Conservation (phyloP, 2,329 filamentous ascomycete species). For the Mycosphaerelloides madeirae region DNA sequence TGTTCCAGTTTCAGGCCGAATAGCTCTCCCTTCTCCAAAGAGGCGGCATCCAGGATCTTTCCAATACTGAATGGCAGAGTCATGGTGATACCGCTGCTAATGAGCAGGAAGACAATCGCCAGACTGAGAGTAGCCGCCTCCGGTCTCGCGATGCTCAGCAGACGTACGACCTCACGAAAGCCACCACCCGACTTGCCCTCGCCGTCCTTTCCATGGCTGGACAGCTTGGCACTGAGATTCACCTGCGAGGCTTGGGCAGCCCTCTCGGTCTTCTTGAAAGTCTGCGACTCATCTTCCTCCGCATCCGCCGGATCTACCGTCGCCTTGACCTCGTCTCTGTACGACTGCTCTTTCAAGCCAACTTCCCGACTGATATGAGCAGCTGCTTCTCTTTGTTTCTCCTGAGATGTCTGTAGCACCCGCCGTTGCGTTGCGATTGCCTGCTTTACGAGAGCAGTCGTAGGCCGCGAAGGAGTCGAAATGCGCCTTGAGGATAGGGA, state of each 20-base stretch:
- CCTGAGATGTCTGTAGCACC: constrained; percentile 18
- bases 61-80: constrained; percentile 95
- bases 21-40: constrained; percentile 64
- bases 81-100: constrained; percentile 92
- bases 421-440: constrained; percentile 10
- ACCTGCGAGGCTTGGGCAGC: constrained; percentile 82
- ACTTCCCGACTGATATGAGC: constrained; percentile 6
- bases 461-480: constrained; percentile 8
- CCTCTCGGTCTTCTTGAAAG: constrained; percentile 72
- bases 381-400: constrained; percentile 12
- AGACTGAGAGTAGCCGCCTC: constrained; percentile 73
- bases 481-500: constrained; percentile 13
- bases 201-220: constrained; percentile 63
- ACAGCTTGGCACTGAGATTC: constrained; percentile 81
- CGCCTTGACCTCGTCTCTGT: constrained; percentile 17
- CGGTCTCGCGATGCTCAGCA: constrained; percentile 83
- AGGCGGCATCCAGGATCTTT: constrained; percentile 88
- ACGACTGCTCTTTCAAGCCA: constrained; percentile 13
- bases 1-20: constrained; percentile 81
- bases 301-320: constrained; percentile 30
- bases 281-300: constrained; percentile 52
- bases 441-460: constrained; percentile 7
- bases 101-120: constrained; percentile 78
- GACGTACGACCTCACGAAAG: constrained; percentile 71
- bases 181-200: constrained; percentile 50